Evolutionary conservation across 345 rosid genomes (phyloP), one percentile per base, ranked within the genome.

Genomic region (Populus alba): DNA sequence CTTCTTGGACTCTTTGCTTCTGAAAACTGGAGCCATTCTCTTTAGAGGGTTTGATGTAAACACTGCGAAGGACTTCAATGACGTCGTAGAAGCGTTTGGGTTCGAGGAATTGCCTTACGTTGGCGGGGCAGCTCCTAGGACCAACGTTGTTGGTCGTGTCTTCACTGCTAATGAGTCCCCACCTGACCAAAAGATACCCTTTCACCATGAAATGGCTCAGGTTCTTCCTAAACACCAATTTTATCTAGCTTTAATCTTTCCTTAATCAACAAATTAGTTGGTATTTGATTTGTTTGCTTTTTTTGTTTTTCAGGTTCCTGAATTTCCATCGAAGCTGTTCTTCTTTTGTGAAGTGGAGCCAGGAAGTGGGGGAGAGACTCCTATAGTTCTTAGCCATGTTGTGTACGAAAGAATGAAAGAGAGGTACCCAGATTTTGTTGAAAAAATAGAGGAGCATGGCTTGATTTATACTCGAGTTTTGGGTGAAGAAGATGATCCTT

Each of bases 121-220:
- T 23, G 99, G 98, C 35, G 98, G 99, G 1, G 92, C 91, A 0
- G 99, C 97, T 22, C 99, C 97, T 16, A 82, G 97, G 15, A 85
- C 86, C 27, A 91, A 91, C 82, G 90, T 95, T 63, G 85, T 93
- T n/a, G 98, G 98, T 41, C 89, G 94, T 62, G 94, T 95, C 49
- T 95, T 90, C 81, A 95, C 99, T 1, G 93, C 99, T 70, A 95
- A 95, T 63, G 99, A 95, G 73, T 91, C 98, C 70, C 98, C 98
- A 0, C 93, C 94, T n/a, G 94, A 93, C 47, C 96, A 93, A 81
- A 92, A 92, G 77, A 95, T 95, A 55, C 93, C 91, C 17, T 95
- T 93, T 75, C 97, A 95, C 86, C 98, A 95, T 66, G 98, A 95
- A 79, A 93, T 95, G 98, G 93, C 95, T 71, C 98, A 92, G 95